Evolutionary conservation across 768 basidiomycete genomes (phyloP).

Genomic region (Lyophyllum decastes): DNA sequence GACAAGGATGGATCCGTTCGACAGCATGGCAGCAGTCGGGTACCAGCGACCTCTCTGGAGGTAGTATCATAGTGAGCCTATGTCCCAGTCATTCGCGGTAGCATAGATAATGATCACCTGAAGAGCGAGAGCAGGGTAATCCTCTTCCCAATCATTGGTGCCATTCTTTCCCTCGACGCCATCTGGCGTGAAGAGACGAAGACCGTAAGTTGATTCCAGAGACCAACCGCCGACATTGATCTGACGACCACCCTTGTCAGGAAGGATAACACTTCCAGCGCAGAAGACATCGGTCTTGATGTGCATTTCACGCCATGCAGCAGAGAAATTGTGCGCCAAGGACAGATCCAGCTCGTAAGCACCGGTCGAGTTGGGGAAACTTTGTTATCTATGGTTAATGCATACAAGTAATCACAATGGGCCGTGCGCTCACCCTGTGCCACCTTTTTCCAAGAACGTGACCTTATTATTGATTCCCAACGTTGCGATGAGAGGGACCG

Average conservation of each 20-base stretch:
- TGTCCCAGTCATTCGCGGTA: neutral
- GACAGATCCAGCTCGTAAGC: slow-evolving; percentile 77
- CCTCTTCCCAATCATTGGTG: slow-evolving; percentile 82
- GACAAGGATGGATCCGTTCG: slow-evolving; percentile 75
- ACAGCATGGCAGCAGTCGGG: slow-evolving; percentile 63
- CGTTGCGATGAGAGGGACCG: slow-evolving; percentile 74
- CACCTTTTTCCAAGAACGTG: slow-evolving; percentile 74
- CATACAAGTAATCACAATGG: slow-evolving; percentile 2
- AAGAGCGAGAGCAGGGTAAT: slow-evolving; percentile 52
- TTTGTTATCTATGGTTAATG: slow-evolving; percentile 22
- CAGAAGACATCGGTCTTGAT: slow-evolving; percentile 81
- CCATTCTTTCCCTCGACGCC: slow-evolving; percentile 68
- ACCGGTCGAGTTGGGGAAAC: slow-evolving; percentile 66
- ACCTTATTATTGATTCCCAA: slow-evolving; percentile 83
- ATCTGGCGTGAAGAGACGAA: slow-evolving; percentile 73
- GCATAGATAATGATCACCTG: slow-evolving; percentile 45
- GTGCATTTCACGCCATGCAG: slow-evolving; percentile 78
- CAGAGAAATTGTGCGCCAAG: slow-evolving; percentile 45
- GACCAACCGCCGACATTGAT: slow-evolving; percentile 76
- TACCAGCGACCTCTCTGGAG: slow-evolving; percentile 69
- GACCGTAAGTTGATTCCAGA: slow-evolving; percentile 66
- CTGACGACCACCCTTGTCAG: slow-evolving; percentile 69
- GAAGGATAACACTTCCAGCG: slow-evolving; percentile 70
- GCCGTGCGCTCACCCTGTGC: slow-evolving; percentile 49
- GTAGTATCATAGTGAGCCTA: neutral